Conservation (phyloP, 208 protist species). For the Crithidia expoeki region DNA sequence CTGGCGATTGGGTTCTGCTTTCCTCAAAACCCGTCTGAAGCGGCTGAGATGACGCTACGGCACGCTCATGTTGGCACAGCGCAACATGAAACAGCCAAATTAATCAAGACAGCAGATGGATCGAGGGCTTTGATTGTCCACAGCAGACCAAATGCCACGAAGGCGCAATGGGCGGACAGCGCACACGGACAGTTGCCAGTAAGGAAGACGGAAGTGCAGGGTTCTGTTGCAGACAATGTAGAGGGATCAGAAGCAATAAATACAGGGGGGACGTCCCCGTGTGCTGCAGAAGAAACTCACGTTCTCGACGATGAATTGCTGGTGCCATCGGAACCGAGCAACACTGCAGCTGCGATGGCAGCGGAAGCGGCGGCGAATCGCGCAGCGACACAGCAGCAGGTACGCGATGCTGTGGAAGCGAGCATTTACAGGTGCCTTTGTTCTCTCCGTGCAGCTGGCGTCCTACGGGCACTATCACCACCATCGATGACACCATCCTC, state of each 20-base stretch:
- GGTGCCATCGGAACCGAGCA: too few relatives aligned
- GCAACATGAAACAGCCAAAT: too few relatives aligned
- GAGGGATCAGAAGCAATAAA: too few relatives aligned
- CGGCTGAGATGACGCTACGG: constrained; percentile 2
- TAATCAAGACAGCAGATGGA: too few relatives aligned
- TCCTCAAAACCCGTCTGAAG: constrained; percentile 10
- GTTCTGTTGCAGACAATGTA: too few relatives aligned
- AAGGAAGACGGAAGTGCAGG: too few relatives aligned
- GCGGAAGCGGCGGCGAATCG: neutral
- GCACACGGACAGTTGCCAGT: too few relatives aligned
- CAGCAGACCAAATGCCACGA: neutral
- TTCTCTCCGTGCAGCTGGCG: constrained; percentile 22
- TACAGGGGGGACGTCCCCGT: too few relatives aligned
- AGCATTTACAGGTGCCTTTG: constrained; percentile 21
- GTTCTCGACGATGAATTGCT: too few relatives aligned
- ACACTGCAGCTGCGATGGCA: neutral
- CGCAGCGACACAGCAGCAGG: neutral
- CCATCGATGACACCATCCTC: neutral
- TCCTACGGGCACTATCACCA: neutral
- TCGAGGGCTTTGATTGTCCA: too few relatives aligned
- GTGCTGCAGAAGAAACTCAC: too few relatives aligned
- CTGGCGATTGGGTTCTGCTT: constrained; percentile 37
- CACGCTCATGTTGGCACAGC: neutral
- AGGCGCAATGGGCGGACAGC: neutral
- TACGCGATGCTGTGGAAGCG: constrained; percentile 5